Percentiles rank a stretch among this genome's conserved stretches.
Evolutionary conservation across 2,329 filamentous ascomycete genomes (phyloP).

Genomic region (Alternaria sp.): DNA sequence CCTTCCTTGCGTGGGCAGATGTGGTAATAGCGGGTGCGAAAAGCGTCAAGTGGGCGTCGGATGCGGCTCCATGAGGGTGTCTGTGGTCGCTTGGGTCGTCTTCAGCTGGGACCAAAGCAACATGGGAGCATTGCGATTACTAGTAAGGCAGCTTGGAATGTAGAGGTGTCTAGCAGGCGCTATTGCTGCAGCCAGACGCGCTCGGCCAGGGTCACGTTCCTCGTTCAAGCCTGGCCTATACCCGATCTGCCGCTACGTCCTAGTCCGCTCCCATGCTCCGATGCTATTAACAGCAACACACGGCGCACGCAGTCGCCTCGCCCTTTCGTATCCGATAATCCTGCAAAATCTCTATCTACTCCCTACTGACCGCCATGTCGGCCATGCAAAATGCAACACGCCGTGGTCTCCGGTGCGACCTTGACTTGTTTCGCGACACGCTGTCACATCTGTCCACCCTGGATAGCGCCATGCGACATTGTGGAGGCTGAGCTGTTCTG

Average conservation of each 20-base stretch:
- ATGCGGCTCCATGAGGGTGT: neutral
- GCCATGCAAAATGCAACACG: neutral
- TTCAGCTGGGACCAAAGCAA: slow-evolving; percentile 7
- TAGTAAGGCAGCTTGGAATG: neutral
- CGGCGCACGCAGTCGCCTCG: neutral
- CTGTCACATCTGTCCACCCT: slow-evolving; percentile 4
- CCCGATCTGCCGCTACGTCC: slow-evolving; percentile 10
- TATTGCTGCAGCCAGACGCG: slow-evolving; percentile 10
- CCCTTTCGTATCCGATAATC: slow-evolving; percentile 3
- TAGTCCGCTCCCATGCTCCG: slow-evolving; percentile 5
- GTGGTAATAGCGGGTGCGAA: slow-evolving; percentile 6
- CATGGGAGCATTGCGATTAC: slow-evolving; percentile 1
- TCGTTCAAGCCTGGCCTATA: slow-evolving; percentile 6
- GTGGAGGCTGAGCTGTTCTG: slow-evolving; percentile 10
- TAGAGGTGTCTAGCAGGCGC: slow-evolving; percentile 6
- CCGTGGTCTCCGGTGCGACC: neutral
- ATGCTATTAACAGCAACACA: slow-evolving; percentile 11
- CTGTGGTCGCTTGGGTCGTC: neutral
- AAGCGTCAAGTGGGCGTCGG: slow-evolving; percentile 1
- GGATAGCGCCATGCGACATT: neutral
- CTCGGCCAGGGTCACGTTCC: slow-evolving; percentile 6
- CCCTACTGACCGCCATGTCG: neutral
- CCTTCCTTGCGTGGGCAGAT: neutral
- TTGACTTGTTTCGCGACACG: neutral
- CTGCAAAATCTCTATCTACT: neutral